A percentile compares a stretch with the other conserved stretches of the same genome.
Conservation (phyloP, 1,284 basidiomycete species). For the Moniliophthora roreri region DNA sequence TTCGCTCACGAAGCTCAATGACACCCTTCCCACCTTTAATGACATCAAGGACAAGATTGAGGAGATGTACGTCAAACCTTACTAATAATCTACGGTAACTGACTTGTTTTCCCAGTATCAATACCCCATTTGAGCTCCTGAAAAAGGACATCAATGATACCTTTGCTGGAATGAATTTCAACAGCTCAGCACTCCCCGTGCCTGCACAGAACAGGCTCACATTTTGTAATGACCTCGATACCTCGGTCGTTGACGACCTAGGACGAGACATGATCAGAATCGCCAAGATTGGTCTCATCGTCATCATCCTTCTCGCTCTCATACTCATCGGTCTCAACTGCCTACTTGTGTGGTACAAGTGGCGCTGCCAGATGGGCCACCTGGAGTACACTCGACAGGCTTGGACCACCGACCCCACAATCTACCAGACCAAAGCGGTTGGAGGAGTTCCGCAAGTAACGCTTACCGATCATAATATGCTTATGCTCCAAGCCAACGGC, state of each 20-base stretch:
- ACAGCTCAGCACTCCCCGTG: constrained; percentile 71
- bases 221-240: constrained; percentile 79
- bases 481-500: constrained; percentile 66
- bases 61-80: constrained; percentile 54
- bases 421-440: constrained; percentile 36
- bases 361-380: constrained; percentile 65
- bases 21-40: constrained; percentile 76
- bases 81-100: neutral
- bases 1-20: constrained; percentile 74
- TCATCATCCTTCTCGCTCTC: constrained; percentile 64
- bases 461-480: constrained; percentile 72
- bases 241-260: constrained; percentile 82
- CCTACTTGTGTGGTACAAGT: constrained; percentile 78
- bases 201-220: constrained; percentile 63
- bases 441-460: constrained; percentile 49
- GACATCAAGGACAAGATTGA: constrained; percentile 77
- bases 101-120: constrained; percentile 51
- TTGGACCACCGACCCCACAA: constrained; percentile 71
- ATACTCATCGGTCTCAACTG: constrained; percentile 67
- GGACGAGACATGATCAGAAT: constrained; percentile 74
- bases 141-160: constrained; percentile 89
- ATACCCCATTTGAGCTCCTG: constrained; percentile 82
- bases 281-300: constrained; percentile 73
- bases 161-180: constrained; percentile 68
- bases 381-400: constrained; percentile 70